A percentile compares a stretch with the other conserved stretches of the same genome.
Evolutionary conservation across 441 rosid species (phyloP).

Genomic region (Pelargonium cotyledonis): DNA sequence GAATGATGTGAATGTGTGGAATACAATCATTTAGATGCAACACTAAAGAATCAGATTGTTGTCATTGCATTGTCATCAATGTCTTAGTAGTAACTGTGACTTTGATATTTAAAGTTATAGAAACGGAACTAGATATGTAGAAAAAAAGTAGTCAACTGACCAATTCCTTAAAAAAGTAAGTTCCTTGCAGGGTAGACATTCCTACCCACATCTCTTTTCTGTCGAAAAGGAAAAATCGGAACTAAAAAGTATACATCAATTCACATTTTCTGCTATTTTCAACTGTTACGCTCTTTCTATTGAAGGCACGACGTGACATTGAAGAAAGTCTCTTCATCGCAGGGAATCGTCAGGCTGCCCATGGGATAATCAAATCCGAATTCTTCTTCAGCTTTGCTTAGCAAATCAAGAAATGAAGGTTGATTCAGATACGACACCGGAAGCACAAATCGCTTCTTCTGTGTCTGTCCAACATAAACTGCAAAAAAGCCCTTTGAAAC

Average conservation of each 20-base stretch:
- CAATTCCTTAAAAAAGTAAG: background rate
- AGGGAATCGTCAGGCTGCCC: slow-evolving; percentile 12
- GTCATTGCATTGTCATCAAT: background rate
- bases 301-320: background rate
- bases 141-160: background rate
- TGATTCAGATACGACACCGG: slow-evolving; percentile 36
- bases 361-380: slow-evolving; percentile 14
- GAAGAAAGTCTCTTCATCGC: slow-evolving; percentile 11
- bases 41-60: background rate
- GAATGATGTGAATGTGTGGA: too few species aligned
- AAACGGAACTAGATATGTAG: background rate
- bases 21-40: too few species aligned
- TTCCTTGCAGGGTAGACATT: background rate
- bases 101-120: background rate
- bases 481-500: slow-evolving; percentile 44
- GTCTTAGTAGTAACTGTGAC: too few species aligned
- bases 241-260: background rate
- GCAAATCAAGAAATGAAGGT: slow-evolving; percentile 29
- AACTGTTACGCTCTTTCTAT: background rate
- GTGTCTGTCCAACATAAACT: slow-evolving; percentile 42
- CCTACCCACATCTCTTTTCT: background rate
- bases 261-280: background rate
- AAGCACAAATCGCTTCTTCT: slow-evolving; percentile 33
- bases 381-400: slow-evolving; percentile 10
- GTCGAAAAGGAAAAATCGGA: background rate